phyloP scores from a whole-genome alignment of 1,284 basidiomycete species.

The Rhodotorula sp. region DNA sequence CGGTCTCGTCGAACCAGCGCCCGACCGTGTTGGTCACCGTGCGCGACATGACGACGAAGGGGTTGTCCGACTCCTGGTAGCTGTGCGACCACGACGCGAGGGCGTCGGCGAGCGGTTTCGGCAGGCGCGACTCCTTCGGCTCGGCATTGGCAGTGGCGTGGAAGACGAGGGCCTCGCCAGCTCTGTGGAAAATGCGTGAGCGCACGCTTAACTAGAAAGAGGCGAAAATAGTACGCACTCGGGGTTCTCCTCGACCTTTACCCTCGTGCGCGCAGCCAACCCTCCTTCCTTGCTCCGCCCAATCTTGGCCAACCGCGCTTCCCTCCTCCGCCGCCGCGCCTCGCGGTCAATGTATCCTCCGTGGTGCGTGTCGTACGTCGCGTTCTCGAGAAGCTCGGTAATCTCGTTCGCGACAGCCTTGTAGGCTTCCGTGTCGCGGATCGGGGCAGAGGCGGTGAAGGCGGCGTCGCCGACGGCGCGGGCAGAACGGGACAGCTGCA shows the following conservation, averaged over 20 bases:
- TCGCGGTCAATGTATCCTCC: constrained; percentile 94
- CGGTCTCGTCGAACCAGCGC: constrained; percentile 86
- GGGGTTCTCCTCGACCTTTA: constrained; percentile 64
- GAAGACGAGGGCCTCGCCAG: constrained; percentile 77
- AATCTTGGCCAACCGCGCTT: constrained; percentile 75
- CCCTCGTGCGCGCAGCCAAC: constrained; percentile 50
- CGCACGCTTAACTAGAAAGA: neutral
- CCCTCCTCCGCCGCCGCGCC: constrained; percentile 71
- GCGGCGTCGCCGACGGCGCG: constrained; percentile 35
- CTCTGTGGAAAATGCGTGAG: constrained; percentile 56
- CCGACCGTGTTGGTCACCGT: constrained; percentile 82
- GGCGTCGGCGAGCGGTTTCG: constrained; percentile 40
- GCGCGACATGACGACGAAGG: constrained; percentile 77
- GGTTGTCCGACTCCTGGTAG: constrained; percentile 93
- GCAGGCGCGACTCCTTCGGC: constrained; percentile 66
- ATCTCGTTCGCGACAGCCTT: constrained; percentile 86
- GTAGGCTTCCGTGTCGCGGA: constrained; percentile 93
- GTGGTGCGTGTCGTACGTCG: constrained; percentile 78
- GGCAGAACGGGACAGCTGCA: constrained; percentile 27
- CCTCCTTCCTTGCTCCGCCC: constrained; percentile 64
- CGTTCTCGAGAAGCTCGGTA: constrained; percentile 90
- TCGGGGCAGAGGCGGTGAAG: constrained; percentile 81
- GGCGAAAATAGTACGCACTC: constrained; percentile 62
- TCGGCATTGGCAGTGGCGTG: constrained; percentile 78
- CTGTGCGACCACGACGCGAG: constrained; percentile 57